Conservation (phyloP, 2,329 filamentous ascomycete genomes). For the Apiospora kogelbergensis region DNA sequence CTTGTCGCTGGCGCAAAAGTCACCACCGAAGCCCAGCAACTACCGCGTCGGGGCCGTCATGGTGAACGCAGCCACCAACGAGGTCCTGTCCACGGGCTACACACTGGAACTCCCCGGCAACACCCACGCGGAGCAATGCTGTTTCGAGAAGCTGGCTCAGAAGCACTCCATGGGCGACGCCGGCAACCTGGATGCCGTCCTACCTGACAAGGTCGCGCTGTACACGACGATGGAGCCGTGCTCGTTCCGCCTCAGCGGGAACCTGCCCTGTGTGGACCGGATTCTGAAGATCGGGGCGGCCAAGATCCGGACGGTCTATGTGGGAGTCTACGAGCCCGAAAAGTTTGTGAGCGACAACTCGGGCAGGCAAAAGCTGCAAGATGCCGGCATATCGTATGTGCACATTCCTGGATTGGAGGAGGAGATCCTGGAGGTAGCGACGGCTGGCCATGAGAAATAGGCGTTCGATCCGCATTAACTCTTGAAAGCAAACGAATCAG, state of each 20-base stretch:
- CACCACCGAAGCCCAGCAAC: slow-evolving; percentile 85
- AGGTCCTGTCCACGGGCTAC: slow-evolving; percentile 77
- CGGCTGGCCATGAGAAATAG: slow-evolving; percentile 65
- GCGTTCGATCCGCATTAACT: neutral
- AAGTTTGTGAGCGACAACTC: slow-evolving; percentile 85
- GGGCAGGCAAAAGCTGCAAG: slow-evolving; percentile 68
- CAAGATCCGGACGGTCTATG: slow-evolving; percentile 75
- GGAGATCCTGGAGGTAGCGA: slow-evolving; percentile 80
- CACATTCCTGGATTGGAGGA: slow-evolving; percentile 74
- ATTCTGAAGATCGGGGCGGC: slow-evolving; percentile 61
- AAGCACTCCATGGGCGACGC: slow-evolving; percentile 28
- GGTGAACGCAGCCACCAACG: slow-evolving; percentile 55
- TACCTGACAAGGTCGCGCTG: slow-evolving; percentile 59
- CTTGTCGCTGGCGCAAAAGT: slow-evolving; percentile 73
- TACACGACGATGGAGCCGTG: slow-evolving; percentile 96
- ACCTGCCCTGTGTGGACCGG: slow-evolving; percentile 75
- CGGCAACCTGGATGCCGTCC: slow-evolving; percentile 46
- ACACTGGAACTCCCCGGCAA: slow-evolving; percentile 90
- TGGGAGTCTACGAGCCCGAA: slow-evolving; percentile 85
- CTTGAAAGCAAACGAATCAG: too few relatives aligned
- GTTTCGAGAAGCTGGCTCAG: slow-evolving; percentile 70
- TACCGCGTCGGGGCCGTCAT: slow-evolving; percentile 95
- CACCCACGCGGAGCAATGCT: slow-evolving; percentile 95
- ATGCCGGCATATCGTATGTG: slow-evolving; percentile 71
- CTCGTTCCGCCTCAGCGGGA: slow-evolving; percentile 70